Base-by-base conservation (phyloP, 805 yeast species). In the Lipomyces yamadae region DNA sequence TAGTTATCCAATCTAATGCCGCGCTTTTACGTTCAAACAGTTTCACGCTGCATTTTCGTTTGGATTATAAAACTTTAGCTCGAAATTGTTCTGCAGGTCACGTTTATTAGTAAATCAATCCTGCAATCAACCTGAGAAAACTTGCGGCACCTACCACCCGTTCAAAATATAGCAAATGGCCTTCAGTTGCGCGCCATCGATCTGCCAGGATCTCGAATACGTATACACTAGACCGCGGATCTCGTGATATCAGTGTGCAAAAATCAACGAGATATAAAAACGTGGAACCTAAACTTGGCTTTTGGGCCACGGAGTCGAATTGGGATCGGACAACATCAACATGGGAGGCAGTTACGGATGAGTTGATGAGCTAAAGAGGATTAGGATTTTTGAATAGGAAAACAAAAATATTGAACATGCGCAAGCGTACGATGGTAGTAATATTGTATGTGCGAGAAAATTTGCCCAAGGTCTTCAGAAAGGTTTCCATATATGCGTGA, bases 241-340 rank as follows among this genome's bases (percentile, higher is more conserved):
- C 39, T 18, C 37, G 63, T 6, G 56, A 39, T 18, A 66, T n/a
- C 24, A 63, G 45, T 4, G 63, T 63, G 61, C 64, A 60, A 34
- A 53, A 58, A 56, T 67, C 70, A 35, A 57, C 39, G 11, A 8
- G 7, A 35, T 67, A 56, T 3, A 61, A 45, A 34, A 67, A 61
- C 2, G 65, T 53, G 3, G 61, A 58, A 24, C 70, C 68, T 24
- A 67, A 61, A 2, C 68, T 57, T 10, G 70, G 70, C 57, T 67
- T 67, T 30, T 58, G 60, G 6, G 61, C 30, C 7, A 59, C 56
- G 32, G 52, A 39, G 37, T 33, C 37, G 39, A 64, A 67, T 55
- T 64, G 70, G 3, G 70, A 67, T 18, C 60, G 62, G 8, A 67
- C 39, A 35, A 45, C 24, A 35, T 67, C 70, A 7, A 56, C 24